phyloP scores from a whole-genome alignment of 225 moss, liverwort and hornwort genomes.

The Pseudisothecium myosuroides region DNA sequence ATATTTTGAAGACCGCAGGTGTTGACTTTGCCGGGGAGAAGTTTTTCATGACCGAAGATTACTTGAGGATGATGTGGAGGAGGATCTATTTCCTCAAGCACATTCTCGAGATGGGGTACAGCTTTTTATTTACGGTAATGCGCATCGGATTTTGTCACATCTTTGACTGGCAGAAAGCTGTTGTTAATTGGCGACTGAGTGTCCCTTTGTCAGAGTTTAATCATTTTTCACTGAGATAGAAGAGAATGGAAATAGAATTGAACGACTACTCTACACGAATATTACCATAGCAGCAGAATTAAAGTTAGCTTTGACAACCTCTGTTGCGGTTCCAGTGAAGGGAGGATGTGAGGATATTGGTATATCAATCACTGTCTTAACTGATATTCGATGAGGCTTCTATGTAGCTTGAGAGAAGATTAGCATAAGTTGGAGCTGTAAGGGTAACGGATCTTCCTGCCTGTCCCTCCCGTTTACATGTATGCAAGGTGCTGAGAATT shows the following conservation, averaged over 20 bases:
- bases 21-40: slow-evolving; percentile 91
- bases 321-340: not conserved
- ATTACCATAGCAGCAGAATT: not conserved
- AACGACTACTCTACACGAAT: not conserved
- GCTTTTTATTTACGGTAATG: slow-evolving; percentile 77
- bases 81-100: slow-evolving; percentile 77
- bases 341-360: not conserved
- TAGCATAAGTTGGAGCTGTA: not conserved
- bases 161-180: not conserved
- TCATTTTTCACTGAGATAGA: not conserved
- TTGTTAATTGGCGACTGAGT: not conserved
- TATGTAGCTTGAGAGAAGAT: not conserved
- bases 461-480: not conserved
- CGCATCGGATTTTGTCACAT: not conserved
- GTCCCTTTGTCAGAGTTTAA: not conserved
- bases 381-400: not conserved
- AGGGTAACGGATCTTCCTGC: not conserved
- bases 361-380: not conserved
- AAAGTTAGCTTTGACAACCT: not conserved
- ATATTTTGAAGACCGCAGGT: slow-evolving; percentile 79
- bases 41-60: slow-evolving; percentile 90
- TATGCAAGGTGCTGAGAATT: not conserved
- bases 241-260: not conserved
- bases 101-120: slow-evolving; percentile 76
- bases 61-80: slow-evolving; percentile 99